Base-by-base conservation (phyloP, 179 eudicot genomes). In the Drosera spatulata region DNA sequence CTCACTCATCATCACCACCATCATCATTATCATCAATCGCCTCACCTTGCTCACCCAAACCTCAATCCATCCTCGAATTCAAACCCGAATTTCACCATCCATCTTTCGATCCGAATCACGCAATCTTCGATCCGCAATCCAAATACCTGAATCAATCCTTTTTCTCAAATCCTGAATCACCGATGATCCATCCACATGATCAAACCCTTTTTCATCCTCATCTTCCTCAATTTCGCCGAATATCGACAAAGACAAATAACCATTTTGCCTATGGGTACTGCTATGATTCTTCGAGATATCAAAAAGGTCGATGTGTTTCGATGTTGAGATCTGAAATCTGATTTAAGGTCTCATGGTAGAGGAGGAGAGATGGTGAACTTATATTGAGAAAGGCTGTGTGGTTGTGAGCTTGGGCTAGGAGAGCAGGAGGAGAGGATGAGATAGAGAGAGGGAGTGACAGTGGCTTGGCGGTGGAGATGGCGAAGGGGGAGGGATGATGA, bases 221-320 rank as follows among this genome's bases (percentile, higher is more conserved):
- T 81, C 87, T 62, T 79, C 71, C 12, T 69, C 33, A 22, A 22
- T 22, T 22, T 22, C 80, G 6, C 88, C 91, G 11, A 89, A 86
- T 12, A 86, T 40, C 46, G 91, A 89, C 37, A 89, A 68, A 41
- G 95, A 91, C 56, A 86, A 64, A 59, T 91, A 85, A 53, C 87
- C 91, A 55, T 61, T 68, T 7, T 72, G 82, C 66, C 11, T 50
- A 58, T 22, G 33, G 33, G 33, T 22, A 22, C 33, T 22, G 33
- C 1, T 22, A 22, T 58, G 39, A 68, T 60, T 59, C 10, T 60
- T 2, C 48, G 39, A 54, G 40, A 58, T 53, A 41, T 50, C 61
- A 39, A 57, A 61, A 50, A 75, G 70, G 53, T 68, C 68, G 58
- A 61, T 44, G 9, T 46, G 41, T 14, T 48, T 66, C 50, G 74